Conservation (phyloP, 2,329 filamentous ascomycete species). For the Colletotrichum ledebouriae region DNA sequence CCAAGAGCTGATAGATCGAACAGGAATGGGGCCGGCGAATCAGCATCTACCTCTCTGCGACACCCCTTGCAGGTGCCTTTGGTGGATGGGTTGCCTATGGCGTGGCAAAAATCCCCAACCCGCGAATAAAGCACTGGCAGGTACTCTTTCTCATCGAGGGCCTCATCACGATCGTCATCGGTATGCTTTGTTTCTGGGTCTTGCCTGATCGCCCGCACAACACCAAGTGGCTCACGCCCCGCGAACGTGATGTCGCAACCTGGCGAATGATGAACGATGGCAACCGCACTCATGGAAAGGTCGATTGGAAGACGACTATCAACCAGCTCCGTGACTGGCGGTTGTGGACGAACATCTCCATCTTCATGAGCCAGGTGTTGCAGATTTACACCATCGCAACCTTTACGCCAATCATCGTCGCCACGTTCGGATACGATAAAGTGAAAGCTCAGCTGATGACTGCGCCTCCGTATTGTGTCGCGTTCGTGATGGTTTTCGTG, state of each 20-base stretch:
- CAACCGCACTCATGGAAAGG: constrained; percentile 38
- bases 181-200: constrained; percentile 43
- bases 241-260: constrained; percentile 43
- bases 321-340: constrained; percentile 54
- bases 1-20: rapidly evolving
- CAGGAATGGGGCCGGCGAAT: constrained; percentile 61
- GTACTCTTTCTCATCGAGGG: constrained; percentile 54
- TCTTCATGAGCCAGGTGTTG: constrained; percentile 53
- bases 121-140: constrained; percentile 46
- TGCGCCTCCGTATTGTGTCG: constrained; percentile 41
- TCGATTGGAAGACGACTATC: constrained; percentile 38
- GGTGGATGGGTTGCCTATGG: constrained; percentile 57
- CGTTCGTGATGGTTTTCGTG: constrained; percentile 42
- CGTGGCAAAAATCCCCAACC: constrained; percentile 51
- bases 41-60: constrained; percentile 67
- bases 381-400: constrained; percentile 43
- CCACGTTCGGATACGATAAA: constrained; percentile 44
- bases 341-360: constrained; percentile 59
- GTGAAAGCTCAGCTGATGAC: constrained; percentile 44
- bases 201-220: constrained; percentile 44
- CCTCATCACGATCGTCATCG: constrained; percentile 50
- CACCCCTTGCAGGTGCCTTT: constrained; percentile 62
- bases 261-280: constrained; percentile 44
- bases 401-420: constrained; percentile 45
- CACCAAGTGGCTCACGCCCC: constrained; percentile 42